These are phyloP conservation scores for Amauroascus verrucosus DNA, from an alignment of 2,329 filamentous ascomycete genomes.

Conservation along the genomic window DNA sequence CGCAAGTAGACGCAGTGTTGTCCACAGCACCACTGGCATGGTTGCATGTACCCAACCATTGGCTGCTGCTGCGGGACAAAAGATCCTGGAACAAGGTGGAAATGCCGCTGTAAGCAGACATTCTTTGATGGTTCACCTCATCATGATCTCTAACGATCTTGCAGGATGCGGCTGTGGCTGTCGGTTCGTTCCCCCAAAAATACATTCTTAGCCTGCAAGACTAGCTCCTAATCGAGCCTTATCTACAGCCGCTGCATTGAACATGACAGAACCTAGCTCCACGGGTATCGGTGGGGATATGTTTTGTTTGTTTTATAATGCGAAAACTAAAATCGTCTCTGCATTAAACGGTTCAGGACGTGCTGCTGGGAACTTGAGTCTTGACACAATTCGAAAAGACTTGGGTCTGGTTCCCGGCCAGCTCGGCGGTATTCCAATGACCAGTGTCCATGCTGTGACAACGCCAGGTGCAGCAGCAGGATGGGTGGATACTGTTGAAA, in stretches of 20 bases:
- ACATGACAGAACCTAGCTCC: conserved; percentile 83
- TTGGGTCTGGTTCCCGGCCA: conserved; percentile 54
- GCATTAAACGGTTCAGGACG: conserved; percentile 92
- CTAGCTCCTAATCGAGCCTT: neutral
- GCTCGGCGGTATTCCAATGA: conserved; percentile 56
- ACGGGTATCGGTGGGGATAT: conserved; percentile 96
- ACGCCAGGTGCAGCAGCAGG: conserved; percentile 85
- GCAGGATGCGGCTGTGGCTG: conserved; percentile 90
- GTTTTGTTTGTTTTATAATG: conserved; percentile 90
- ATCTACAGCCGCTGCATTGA: conserved; percentile 66
- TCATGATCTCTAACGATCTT: conserved; percentile 2
- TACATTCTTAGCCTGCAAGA: neutral
- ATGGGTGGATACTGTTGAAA: conserved; percentile 81
- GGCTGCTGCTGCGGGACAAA: conserved; percentile 76
- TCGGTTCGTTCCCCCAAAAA: conserved; percentile 48
- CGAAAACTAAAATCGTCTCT: conserved; percentile 66
- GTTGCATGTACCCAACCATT: conserved; percentile 83
- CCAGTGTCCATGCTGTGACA: conserved; percentile 70
- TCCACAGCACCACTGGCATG: conserved; percentile 87
- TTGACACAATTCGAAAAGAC: conserved; percentile 60
- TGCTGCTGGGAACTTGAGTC: conserved; percentile 55
- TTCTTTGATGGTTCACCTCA: neutral
- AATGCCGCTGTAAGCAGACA: conserved; percentile 69
- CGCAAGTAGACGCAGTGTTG: conserved; percentile 74
- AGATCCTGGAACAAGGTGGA: conserved; percentile 73